These are phyloP conservation scores for Hysterangium stoloniferum DNA, from an alignment of 768 basidiomycete genomes.

Conservation along the genomic window DNA sequence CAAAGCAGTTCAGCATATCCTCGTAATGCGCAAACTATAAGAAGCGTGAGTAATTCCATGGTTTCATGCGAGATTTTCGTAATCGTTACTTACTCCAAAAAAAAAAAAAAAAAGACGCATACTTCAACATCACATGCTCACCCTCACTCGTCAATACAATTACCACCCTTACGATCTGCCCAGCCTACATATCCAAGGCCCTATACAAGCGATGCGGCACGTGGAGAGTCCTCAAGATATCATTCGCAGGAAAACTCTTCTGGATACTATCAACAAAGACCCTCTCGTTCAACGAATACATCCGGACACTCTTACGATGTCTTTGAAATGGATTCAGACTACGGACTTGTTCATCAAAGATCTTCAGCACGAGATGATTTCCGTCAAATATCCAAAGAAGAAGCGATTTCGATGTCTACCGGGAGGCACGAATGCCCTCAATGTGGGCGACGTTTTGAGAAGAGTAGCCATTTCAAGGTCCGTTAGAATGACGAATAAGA, in stretches of 20 bases:
- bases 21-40: not conserved
- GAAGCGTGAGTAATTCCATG: not conserved
- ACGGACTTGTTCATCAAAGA: slow-evolving; percentile 10
- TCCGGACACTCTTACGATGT: slow-evolving; percentile 6
- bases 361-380: slow-evolving; percentile 7
- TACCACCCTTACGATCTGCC: slow-evolving; percentile 1
- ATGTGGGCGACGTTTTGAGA: slow-evolving; percentile 10
- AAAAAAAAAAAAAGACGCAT: not conserved
- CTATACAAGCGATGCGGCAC: not conserved
- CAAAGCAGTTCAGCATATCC: not conserved
- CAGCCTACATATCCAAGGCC: not conserved
- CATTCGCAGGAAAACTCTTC: not conserved
- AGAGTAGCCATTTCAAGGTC: slow-evolving; percentile 10
- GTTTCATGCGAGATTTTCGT: too few relatives aligned
- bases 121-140: not conserved
- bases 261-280: not conserved
- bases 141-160: not conserved
- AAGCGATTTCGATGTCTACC: slow-evolving; percentile 9
- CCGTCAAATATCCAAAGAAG: slow-evolving; percentile 4
- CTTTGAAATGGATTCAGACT: slow-evolving; percentile 2
- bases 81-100: too few relatives aligned
- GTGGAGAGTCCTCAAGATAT: not conserved
- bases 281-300: not conserved
- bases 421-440: slow-evolving; percentile 10
- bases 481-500: not conserved